Evolutionary conservation across 148 eudicot genomes (phyloP), one percentile per base, ranked within the genome.

Genomic region (Vaccinium vitisidaea): DNA sequence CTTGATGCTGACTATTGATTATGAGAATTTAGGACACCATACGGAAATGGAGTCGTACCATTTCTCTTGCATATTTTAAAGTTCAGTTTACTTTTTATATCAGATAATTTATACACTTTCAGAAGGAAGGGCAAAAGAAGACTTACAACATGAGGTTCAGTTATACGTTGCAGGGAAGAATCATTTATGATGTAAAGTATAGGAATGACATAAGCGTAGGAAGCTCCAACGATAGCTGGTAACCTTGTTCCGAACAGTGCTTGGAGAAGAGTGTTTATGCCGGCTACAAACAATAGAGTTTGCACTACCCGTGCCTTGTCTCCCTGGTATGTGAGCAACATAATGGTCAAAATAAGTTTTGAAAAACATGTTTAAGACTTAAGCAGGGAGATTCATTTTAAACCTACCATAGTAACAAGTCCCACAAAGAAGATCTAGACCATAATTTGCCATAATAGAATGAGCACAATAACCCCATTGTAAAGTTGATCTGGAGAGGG

Each of bases 221-320:
- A 97, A 52, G 97, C 99, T 93, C 99, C 99, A 36, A 97, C 97
- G 36, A 97, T 92, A 81, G 99, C 96, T 0, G 99, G 99, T 84
- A 97, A 86, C 88, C 99, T 89, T n/a, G 99, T 97, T 77, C 99
- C 99, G 59, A 97, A 97, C 56, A 97, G 91, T 77, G 99, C 90
- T 90, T 97, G 99, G 78, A 97, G 92, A 82, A 97, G 98, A 18
- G 99, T 97, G 89, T 97, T 97, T 53, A 97, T 88, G 79, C 99
- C 99, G 55, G 97, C 90, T 77, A 97, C 99, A 88, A 97, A 97
- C 23, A 97, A 91, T 83, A 95, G 89, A 63, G 99, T 95, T 87
- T 97, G 98, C 80, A 97, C 93, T 73, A 97, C 99, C 81, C 94
- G 93, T 86, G 97, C 99, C 89, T 97, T 97, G 88, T 97, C 99